Base-by-base conservation (phyloP, 2,329 filamentous ascomycete species). In the Colletotrichum sp. region DNA sequence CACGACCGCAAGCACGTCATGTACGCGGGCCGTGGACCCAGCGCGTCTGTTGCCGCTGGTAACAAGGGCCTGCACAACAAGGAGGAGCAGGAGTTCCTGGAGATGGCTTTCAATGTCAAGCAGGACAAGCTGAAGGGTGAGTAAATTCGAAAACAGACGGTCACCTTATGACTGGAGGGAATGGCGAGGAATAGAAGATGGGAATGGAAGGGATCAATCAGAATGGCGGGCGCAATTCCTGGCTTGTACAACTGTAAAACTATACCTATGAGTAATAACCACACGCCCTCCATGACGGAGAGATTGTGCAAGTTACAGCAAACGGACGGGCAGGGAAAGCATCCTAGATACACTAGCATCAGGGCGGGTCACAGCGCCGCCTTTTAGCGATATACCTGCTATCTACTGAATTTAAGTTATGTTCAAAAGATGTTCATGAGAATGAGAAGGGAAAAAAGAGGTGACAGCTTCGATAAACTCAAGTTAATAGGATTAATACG, bases 1-100 rank as follows among this genome's bases (percentile, higher is more conserved):
- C 96, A 99, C 89, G 93, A 98, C 87, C 93, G 95, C 84, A 96
- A 98, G 88, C 95, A 98, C 87, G 96, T 98, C 84, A 95, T 98
- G 92, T 99, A 99, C 86, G 97, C 97, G 76, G 97, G 97, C 80
- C 94, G 97, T 81, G 94, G 96, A 87, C 96, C 96, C 49, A 98
- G 95, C 83, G 96, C 97, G 18, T 96, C 94, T 78, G 96, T 99
- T 30, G 97, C 97, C 49, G 98, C 96, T 71, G 97, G 97, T 86
- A 88, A 97, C 83, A 99, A 99, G 93, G 88, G 90, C 60, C 92
- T 91, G 72, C 97, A 99, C 87, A 88, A 93, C 87, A 98, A 96
- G 91, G 97, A 99, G 89, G 97, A 99, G 90, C 90, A 95, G 84
- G 95, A 97, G 64, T 86, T 99, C 80, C 87, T 96, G 79, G 87